phyloP scores from a whole-genome alignment of 306 rosid genomes.

The Cercis canadensis region DNA sequence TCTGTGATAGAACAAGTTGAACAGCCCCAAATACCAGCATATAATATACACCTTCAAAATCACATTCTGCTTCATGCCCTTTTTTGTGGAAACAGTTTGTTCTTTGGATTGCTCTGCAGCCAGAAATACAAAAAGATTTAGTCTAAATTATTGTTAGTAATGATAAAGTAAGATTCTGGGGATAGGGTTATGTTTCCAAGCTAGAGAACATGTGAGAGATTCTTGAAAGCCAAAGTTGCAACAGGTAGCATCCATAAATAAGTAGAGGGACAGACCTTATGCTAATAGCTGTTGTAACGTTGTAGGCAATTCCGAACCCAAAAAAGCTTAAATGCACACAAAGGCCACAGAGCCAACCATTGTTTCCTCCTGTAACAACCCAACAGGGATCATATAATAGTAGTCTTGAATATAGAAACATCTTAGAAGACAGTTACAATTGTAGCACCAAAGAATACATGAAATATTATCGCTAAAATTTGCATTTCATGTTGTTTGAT shows the following conservation, averaged over 20 bases:
- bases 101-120: slow-evolving; percentile 55
- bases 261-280: slow-evolving; percentile 47
- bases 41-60: slow-evolving; percentile 37
- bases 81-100: slow-evolving; percentile 47
- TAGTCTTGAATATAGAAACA: slow-evolving; percentile 20
- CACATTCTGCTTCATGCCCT: slow-evolving; percentile 46
- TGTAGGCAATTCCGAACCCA: slow-evolving; percentile 66
- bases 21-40: slow-evolving; percentile 67
- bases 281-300: slow-evolving; percentile 59
- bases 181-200: not conserved
- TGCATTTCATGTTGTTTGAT: too few relatives aligned
- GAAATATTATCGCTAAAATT: too few relatives aligned
- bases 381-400: slow-evolving; percentile 16
- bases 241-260: not conserved
- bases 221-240: slow-evolving; percentile 2
- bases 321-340: slow-evolving; percentile 53
- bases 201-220: not conserved
- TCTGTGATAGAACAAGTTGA: slow-evolving; percentile 75
- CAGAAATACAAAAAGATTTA: slow-evolving; percentile 23
- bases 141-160: slow-evolving; percentile 5
- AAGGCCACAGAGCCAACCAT: slow-evolving; percentile 42
- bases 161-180: slow-evolving; percentile 21
- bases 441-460: not conserved
- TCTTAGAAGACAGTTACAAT: not conserved
- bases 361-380: slow-evolving; percentile 45